These are phyloP conservation scores for Heterobasidion parviporum DNA, from an alignment of 1,284 basidiomycete species.

Conservation along the genomic window DNA sequence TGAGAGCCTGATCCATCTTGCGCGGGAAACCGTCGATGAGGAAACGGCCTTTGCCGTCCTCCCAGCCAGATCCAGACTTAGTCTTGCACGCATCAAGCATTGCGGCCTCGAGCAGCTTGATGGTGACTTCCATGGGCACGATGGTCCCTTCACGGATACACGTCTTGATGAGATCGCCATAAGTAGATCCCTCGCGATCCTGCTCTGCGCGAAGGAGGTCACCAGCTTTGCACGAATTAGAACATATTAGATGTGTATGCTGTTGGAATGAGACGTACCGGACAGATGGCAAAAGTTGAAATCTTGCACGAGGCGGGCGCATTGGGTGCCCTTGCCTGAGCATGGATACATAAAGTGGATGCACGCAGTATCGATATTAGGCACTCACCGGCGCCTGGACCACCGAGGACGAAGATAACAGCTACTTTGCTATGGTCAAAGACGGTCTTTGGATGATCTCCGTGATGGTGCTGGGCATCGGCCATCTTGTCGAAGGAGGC, in stretches of 20 bases:
- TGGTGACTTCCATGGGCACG: constrained; percentile 95
- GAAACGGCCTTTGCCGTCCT: constrained; percentile 75
- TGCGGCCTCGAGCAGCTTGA: constrained; percentile 92
- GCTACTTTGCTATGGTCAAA: constrained; percentile 76
- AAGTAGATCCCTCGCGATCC: constrained; percentile 77
- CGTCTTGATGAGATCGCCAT: constrained; percentile 81
- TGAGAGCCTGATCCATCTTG: constrained; percentile 96
- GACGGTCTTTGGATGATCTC: constrained; percentile 24
- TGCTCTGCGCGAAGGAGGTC: constrained; percentile 96
- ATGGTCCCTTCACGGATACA: constrained; percentile 93
- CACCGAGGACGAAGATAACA: constrained; percentile 95
- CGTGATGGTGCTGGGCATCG: constrained; percentile 23
- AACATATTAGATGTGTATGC: constrained; percentile 1
- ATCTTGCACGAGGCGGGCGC: constrained; percentile 78
- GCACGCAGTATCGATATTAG: not conserved
- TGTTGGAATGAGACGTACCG: constrained; percentile 38
- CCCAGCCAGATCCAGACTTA: constrained; percentile 51
- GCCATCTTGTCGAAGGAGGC: constrained; percentile 44
- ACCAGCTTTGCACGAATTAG: constrained; percentile 54
- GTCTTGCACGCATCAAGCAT: constrained; percentile 62
- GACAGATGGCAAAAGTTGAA: constrained; percentile 94
- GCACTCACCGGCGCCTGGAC: constrained; percentile 82
- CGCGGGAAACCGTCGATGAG: constrained; percentile 97
- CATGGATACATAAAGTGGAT: not conserved
- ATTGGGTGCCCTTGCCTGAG: constrained; percentile 96